Evolutionary conservation across 2,329 filamentous ascomycete genomes (phyloP).

Genomic region (Trichophyton benhamiae): DNA sequence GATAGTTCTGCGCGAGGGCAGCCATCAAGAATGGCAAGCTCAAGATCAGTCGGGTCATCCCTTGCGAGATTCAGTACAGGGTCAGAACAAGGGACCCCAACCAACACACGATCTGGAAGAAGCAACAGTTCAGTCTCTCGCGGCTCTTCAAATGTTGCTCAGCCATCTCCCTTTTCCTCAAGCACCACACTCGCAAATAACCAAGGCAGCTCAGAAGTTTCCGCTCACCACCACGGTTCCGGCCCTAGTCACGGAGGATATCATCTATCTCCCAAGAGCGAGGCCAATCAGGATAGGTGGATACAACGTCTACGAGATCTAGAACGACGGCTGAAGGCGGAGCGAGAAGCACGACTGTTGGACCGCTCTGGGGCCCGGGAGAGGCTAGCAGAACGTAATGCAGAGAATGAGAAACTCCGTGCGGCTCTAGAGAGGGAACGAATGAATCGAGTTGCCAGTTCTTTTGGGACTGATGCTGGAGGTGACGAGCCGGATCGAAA

Average conservation of each 20-base stretch:
- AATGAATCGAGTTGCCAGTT: conserved; percentile 19
- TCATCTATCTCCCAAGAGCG: conserved; percentile 13
- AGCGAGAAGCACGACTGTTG: conserved; percentile 71
- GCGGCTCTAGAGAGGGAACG: conserved; percentile 50
- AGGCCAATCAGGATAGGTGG: conserved; percentile 59
- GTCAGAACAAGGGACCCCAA: conserved; percentile 14
- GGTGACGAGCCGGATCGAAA: conserved; percentile 3
- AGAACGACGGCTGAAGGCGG: conserved; percentile 76
- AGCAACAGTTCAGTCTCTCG: conserved; percentile 18
- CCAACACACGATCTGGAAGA: conserved; percentile 19
- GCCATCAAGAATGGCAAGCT: not conserved
- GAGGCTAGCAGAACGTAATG: conserved; percentile 61
- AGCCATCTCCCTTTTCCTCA: conserved; percentile 22
- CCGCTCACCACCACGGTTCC: conserved; percentile 6
- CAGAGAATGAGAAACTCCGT: conserved; percentile 59
- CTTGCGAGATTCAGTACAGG: conserved; percentile 1
- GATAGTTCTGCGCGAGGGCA: conserved; percentile 23
- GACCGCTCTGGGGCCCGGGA: conserved; percentile 75
- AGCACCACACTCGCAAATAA: conserved; percentile 21
- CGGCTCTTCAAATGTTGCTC: conserved; percentile 23
- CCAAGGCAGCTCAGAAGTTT: not conserved
- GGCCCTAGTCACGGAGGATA: conserved; percentile 10
- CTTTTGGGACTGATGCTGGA: not conserved
- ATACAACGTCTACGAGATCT: conserved; percentile 74
- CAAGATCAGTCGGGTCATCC: not conserved